Evolutionary conservation across 768 basidiomycete species (phyloP).

Genomic region (Sarcomyxa edulis): DNA sequence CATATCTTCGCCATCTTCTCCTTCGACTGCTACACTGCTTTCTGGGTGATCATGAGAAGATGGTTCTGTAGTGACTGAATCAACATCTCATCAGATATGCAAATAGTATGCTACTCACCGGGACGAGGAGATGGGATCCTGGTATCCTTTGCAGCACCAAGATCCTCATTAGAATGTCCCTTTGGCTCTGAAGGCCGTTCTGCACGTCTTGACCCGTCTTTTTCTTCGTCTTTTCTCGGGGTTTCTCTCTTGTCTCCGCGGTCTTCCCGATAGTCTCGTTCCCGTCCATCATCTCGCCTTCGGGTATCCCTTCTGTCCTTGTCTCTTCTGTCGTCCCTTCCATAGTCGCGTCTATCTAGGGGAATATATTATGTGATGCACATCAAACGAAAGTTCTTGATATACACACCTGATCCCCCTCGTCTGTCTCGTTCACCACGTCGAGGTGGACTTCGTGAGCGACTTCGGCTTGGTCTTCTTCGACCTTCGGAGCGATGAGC

Average conservation of each 20-base stretch:
- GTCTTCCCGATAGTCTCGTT: conserved; percentile 26
- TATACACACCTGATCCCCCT: conserved; percentile 17
- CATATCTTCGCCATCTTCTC: conserved; percentile 43
- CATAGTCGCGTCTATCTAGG: conserved; percentile 34
- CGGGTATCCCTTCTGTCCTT: conserved; percentile 30
- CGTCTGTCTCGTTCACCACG: conserved; percentile 36
- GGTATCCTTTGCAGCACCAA: not conserved
- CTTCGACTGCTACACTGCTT: conserved; percentile 25
- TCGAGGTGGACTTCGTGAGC: conserved; percentile 43
- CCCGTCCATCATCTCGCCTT: conserved; percentile 17
- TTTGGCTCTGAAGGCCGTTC: not conserved
- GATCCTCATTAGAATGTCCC: not conserved
- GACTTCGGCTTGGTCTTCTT: conserved; percentile 26
- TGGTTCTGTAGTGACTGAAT: too few species aligned
- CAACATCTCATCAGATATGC: too few species aligned
- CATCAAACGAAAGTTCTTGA: not conserved
- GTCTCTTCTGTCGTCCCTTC: conserved; percentile 34
- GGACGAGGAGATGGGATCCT: conserved; percentile 10
- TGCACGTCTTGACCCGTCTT: conserved; percentile 12
- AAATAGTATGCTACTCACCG: not conserved
- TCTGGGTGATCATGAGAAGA: too few species aligned
- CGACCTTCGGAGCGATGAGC: conserved; percentile 22
- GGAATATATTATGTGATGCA: not conserved
- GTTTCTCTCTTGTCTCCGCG: conserved; percentile 31
- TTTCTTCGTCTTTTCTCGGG: conserved; percentile 27